Conservation (phyloP, 2,329 filamentous ascomycete species). For the Xylariaceae sp. region DNA sequence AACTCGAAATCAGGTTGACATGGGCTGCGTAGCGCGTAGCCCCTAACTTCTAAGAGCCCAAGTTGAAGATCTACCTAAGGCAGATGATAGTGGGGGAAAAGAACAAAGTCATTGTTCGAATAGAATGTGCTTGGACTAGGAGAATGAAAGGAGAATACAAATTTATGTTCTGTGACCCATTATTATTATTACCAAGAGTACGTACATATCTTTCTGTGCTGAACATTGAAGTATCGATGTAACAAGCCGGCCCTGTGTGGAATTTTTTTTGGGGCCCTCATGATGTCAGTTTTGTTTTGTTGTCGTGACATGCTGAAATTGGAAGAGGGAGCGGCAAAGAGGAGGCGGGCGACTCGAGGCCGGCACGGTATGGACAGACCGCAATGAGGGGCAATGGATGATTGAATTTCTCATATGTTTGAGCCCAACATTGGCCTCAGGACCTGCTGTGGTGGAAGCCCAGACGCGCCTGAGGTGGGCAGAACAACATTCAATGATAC, state of each 20-base stretch:
- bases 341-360: slow-evolving; percentile 23
- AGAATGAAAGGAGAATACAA: slow-evolving; percentile 4
- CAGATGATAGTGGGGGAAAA: slow-evolving; percentile 29
- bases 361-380: slow-evolving; percentile 13
- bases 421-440: background rate
- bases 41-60: background rate
- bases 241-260: background rate
- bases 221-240: too few species aligned
- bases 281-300: background rate
- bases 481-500: background rate
- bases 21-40: slow-evolving; percentile 1
- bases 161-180: too few species aligned
- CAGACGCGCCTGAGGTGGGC: too few species aligned
- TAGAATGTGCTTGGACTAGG: slow-evolving; percentile 21
- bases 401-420: background rate
- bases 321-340: slow-evolving; percentile 2
- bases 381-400: slow-evolving; percentile 24
- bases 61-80: slow-evolving; percentile 14
- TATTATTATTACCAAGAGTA: background rate
- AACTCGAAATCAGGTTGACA: background rate
- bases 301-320: background rate
- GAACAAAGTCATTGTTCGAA: slow-evolving; percentile 16
- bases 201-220: background rate
- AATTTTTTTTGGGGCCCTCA: background rate
- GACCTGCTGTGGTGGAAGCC: background rate